A percentile compares a stretch with the other conserved stretches of the same genome.
Evolutionary conservation across 2,329 filamentous ascomycete genomes (phyloP).

Genomic region (Aspergillus costaricaensis): DNA sequence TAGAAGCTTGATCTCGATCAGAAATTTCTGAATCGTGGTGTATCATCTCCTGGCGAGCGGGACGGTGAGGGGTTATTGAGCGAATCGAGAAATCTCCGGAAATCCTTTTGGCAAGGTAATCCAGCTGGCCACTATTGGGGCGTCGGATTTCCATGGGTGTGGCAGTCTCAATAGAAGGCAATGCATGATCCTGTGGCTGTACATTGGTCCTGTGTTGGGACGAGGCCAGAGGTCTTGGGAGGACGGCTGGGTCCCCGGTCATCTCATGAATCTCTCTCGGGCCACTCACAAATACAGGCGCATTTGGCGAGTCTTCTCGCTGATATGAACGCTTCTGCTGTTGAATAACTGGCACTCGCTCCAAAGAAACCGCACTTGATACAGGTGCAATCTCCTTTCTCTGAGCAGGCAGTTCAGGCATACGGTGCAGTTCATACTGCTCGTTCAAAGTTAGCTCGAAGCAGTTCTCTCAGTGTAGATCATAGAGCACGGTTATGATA

Average conservation of each 20-base stretch:
- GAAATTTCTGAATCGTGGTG: slow-evolving; percentile 25
- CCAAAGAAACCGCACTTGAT: slow-evolving; percentile 24
- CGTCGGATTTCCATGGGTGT: slow-evolving; percentile 26
- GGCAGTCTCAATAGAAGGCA: slow-evolving; percentile 41
- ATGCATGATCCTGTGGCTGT: slow-evolving; percentile 31
- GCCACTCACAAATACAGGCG: slow-evolving; percentile 37
- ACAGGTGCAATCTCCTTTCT: slow-evolving; percentile 24
- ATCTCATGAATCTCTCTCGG: slow-evolving; percentile 26
- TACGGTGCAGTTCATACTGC: slow-evolving; percentile 23
- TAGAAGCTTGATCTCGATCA: slow-evolving; percentile 30
- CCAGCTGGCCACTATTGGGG: slow-evolving; percentile 27
- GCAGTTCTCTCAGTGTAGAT: not conserved
- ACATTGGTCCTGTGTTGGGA: slow-evolving; percentile 20
- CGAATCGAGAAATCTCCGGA: slow-evolving; percentile 28
- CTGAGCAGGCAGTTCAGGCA: slow-evolving; percentile 21
- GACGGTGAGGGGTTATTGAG: slow-evolving; percentile 33
- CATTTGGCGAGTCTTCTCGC: slow-evolving; percentile 23
- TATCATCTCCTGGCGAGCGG: slow-evolving; percentile 26
- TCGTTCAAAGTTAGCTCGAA: slow-evolving; percentile 31
- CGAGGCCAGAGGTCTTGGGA: slow-evolving; percentile 17
- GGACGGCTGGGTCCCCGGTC: slow-evolving; percentile 20
- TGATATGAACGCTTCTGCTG: slow-evolving; percentile 21
- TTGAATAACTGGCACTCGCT: slow-evolving; percentile 22
- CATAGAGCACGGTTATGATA: too few relatives aligned
- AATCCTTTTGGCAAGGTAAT: slow-evolving; percentile 33